These are phyloP conservation scores for Cyclocybe cylindracea DNA, from an alignment of 768 basidiomycete genomes.

Conservation along the genomic window DNA sequence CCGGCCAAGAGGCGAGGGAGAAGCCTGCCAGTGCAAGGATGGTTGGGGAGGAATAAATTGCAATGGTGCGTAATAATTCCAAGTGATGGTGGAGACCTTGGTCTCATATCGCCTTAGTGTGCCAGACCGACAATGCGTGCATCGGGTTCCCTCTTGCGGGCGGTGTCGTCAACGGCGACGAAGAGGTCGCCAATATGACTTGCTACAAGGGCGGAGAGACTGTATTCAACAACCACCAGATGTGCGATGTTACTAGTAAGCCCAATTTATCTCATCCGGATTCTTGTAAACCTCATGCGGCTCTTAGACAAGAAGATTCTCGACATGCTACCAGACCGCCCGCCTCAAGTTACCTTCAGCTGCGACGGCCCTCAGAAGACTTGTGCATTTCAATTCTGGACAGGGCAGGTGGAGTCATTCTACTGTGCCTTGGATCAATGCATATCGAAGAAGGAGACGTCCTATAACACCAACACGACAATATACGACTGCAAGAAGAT, in stretches of 20 bases:
- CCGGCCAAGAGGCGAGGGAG: conserved; percentile 72
- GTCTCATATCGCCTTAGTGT: conserved; percentile 57
- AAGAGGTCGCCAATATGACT: conserved; percentile 58
- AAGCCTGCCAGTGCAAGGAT: conserved; percentile 86
- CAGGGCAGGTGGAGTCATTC: conserved; percentile 91
- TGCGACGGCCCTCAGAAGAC: conserved; percentile 65
- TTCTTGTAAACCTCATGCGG: background rate
- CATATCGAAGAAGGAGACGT: conserved; percentile 41
- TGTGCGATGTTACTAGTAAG: conserved; percentile 98
- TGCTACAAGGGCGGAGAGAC: conserved; percentile 94
- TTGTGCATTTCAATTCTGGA: conserved; percentile 99
- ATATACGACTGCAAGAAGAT: conserved; percentile 80
- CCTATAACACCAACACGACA: conserved; percentile 71
- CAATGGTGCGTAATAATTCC: conserved; percentile 65
- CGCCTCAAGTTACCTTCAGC: conserved; percentile 95
- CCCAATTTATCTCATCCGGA: conserved; percentile 7
- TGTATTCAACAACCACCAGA: conserved; percentile 94
- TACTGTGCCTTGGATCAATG: conserved; percentile 88
- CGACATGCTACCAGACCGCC: conserved; percentile 85
- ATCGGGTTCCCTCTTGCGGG: conserved; percentile 66
- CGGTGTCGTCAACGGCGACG: conserved; percentile 21
- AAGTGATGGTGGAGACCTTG: background rate
- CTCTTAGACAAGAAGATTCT: conserved; percentile 87
- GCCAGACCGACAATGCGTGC: conserved; percentile 81
- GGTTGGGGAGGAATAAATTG: conserved; percentile 98